Conservation (phyloP, 2,329 filamentous ascomycete species). For the Hypoxylon sp. region DNA sequence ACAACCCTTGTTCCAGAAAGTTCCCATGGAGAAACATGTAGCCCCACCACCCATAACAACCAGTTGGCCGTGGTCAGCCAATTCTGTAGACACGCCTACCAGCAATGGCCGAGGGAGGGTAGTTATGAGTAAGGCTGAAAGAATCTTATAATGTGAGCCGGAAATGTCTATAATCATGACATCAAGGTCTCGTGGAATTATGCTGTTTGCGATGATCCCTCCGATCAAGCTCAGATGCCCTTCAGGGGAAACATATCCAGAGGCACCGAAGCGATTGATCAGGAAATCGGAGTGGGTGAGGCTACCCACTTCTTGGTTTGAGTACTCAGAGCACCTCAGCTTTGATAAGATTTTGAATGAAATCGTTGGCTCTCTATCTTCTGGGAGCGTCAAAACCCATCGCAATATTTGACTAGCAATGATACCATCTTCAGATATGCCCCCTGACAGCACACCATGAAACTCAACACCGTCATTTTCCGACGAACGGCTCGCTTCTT, state of each 20-base stretch:
- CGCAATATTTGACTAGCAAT: slow-evolving; percentile 74
- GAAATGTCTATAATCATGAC: slow-evolving; percentile 61
- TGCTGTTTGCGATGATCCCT: slow-evolving; percentile 59
- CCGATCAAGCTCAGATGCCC: slow-evolving; percentile 58
- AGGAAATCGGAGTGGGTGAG: slow-evolving; percentile 28
- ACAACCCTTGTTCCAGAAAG: slow-evolving; percentile 79
- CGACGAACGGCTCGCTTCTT: slow-evolving; percentile 45
- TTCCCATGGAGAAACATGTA: slow-evolving; percentile 92
- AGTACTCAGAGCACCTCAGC: slow-evolving; percentile 22
- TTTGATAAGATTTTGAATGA: slow-evolving; percentile 46
- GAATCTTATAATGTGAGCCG: slow-evolving; percentile 47
- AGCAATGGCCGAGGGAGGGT: slow-evolving; percentile 72
- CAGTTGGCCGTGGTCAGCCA: slow-evolving; percentile 64
- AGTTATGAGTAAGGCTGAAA: slow-evolving; percentile 44
- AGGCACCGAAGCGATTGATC: slow-evolving; percentile 62
- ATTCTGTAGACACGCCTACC: slow-evolving; percentile 74
- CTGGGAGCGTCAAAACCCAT: slow-evolving; percentile 67
- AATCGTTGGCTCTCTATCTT: slow-evolving; percentile 52
- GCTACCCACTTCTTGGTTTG: slow-evolving; percentile 23
- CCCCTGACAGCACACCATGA: slow-evolving; percentile 78
- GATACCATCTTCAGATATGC: slow-evolving; percentile 75
- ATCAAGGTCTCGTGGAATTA: slow-evolving; percentile 66
- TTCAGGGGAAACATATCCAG: slow-evolving; percentile 51
- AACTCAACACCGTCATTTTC: slow-evolving; percentile 55
- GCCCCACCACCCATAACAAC: slow-evolving; percentile 84